A percentile compares a stretch with the other conserved stretches of the same genome.
Evolutionary conservation across 176 grass and related monocot species (phyloP).

Genomic region (Musa itinerans): DNA sequence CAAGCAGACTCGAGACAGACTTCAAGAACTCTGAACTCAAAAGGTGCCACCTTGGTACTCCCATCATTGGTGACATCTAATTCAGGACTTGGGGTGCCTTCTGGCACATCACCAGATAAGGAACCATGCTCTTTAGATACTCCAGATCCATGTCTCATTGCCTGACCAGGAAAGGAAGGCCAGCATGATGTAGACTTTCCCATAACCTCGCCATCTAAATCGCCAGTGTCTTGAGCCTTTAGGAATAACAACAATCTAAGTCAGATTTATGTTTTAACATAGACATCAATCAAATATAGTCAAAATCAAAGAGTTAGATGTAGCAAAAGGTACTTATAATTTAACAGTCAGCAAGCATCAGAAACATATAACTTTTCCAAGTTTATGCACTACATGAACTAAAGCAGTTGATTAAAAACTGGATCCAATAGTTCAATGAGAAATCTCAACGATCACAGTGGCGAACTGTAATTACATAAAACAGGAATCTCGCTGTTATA

Average conservation of each 20-base stretch:
- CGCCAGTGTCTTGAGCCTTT: not conserved
- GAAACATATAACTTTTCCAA: no score
- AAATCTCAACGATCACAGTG: no score
- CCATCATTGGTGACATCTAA: constrained; percentile 42
- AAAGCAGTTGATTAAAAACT: no score
- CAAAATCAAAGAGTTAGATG: not conserved
- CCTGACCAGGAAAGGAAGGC: constrained; percentile 14
- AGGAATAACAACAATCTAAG: not conserved
- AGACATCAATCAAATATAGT: not conserved
- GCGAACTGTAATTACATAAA: no score
- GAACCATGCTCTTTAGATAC: not conserved
- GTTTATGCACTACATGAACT: no score
- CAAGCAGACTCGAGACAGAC: constrained; percentile 89
- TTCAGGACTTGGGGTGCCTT: constrained; percentile 6
- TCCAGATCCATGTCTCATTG: not conserved
- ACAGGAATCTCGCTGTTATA: no score
- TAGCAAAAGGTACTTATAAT: no score
- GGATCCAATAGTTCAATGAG: no score
- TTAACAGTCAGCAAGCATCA: no score
- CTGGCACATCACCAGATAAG: not conserved
- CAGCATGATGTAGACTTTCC: not conserved
- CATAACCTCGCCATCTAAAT: constrained; percentile 1
- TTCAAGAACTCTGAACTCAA: constrained; percentile 86
- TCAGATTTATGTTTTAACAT: not conserved
- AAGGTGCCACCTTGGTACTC: constrained; percentile 61